phyloP scores from a whole-genome alignment of 176 grass and related monocot species.

The Avena sativa region DNA sequence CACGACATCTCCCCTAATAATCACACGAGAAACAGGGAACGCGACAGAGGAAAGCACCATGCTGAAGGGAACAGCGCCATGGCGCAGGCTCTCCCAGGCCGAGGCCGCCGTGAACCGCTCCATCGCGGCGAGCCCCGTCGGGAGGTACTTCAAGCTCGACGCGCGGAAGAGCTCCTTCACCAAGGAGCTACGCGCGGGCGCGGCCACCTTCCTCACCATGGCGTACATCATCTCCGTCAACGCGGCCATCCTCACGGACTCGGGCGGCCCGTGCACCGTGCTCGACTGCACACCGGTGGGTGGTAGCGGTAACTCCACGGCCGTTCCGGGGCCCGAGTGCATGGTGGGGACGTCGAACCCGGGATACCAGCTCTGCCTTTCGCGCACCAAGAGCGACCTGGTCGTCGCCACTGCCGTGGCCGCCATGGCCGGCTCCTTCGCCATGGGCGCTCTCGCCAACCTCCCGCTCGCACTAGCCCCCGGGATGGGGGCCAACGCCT shows the following conservation, averaged over 20 bases:
- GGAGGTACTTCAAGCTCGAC: constrained; percentile 71
- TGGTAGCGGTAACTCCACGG: background rate
- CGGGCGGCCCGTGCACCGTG: constrained; percentile 61
- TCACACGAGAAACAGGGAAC: background rate
- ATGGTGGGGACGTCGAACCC: constrained; percentile 11
- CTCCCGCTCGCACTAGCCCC: constrained; percentile 66
- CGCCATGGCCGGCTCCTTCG: constrained; percentile 52
- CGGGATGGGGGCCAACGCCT: constrained; percentile 76
- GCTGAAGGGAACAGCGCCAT: constrained; percentile 29
- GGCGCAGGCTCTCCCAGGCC: constrained; percentile 31
- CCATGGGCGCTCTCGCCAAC: constrained; percentile 66
- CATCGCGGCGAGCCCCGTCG: constrained; percentile 38
- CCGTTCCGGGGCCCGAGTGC: constrained; percentile 40
- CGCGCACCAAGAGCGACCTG: constrained; percentile 62
- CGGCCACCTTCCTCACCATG: constrained; percentile 76
- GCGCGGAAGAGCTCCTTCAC: constrained; percentile 70
- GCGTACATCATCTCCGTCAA: constrained; percentile 77
- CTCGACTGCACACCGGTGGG: constrained; percentile 42
- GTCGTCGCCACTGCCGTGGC: constrained; percentile 59
- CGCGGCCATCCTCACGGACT: constrained; percentile 68
- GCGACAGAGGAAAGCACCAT: background rate
- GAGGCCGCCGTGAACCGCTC: constrained; percentile 55
- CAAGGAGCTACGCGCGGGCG: constrained; percentile 65
- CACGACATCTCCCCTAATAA: background rate
- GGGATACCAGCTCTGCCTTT: constrained; percentile 53